Percentiles rank a stretch among this genome's conserved stretches.
These are phyloP conservation scores for Aspergillus proliferans DNA, from an alignment of 2,329 filamentous ascomycete species.

Conservation along the genomic window DNA sequence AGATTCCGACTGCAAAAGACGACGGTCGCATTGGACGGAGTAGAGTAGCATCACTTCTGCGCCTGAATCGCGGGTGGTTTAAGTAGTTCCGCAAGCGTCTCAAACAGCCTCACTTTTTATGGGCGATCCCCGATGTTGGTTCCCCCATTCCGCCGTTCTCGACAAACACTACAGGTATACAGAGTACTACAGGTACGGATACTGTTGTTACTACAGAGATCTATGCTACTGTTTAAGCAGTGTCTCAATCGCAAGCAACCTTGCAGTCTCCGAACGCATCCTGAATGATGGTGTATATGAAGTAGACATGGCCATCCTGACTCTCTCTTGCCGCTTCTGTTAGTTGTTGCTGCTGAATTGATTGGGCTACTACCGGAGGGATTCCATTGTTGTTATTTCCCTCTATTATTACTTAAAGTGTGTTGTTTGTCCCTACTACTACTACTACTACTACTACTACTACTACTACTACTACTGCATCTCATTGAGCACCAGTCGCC, in stretches of 20 bases:
- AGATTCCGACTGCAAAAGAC: not conserved
- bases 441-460: not conserved
- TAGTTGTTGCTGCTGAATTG: conserved; percentile 1
- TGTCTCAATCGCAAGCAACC: not conserved
- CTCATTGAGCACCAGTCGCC: conserved; percentile 1
- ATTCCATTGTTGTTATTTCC: not conserved
- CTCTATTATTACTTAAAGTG: not conserved
- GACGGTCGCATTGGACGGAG: not conserved
- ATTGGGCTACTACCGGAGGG: not conserved
- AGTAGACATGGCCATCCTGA: not conserved
- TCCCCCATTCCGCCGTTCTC: conserved; percentile 2
- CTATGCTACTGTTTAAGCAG: conserved; percentile 6
- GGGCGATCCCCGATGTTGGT: no score
- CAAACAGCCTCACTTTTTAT: conserved; percentile 9
- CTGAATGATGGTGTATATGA: not conserved
- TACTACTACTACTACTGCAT: not conserved
- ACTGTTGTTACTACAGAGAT: not conserved
- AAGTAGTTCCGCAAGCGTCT: not conserved
- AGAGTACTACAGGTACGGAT: not conserved
- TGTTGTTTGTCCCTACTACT: not conserved
- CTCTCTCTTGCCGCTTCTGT: not conserved
- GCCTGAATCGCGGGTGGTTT: not conserved
- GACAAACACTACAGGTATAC: not conserved
- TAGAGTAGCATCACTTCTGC: not conserved
- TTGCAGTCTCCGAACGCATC: not conserved